phyloP scores from a whole-genome alignment of 495 filamentous ascomycete genomes.

The Opeltia flavorubescens region DNA sequence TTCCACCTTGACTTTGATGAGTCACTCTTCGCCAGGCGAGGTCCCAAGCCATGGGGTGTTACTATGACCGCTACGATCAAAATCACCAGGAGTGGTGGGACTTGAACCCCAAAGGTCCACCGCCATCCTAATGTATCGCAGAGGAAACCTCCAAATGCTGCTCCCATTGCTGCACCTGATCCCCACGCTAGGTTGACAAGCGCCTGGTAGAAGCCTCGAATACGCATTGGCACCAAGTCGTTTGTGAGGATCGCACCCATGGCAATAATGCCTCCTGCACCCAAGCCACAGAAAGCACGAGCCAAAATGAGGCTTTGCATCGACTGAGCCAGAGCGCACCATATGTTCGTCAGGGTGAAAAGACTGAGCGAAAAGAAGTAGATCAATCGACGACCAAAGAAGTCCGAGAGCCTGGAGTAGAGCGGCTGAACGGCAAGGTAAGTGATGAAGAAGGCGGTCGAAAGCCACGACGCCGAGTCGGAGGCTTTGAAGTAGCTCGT shows the following conservation, averaged over 20 bases:
- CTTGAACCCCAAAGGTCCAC: constrained; percentile 54
- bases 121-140: constrained; percentile 65
- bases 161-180: constrained; percentile 46
- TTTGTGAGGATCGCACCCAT: constrained; percentile 60
- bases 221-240: constrained; percentile 64
- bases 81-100: constrained; percentile 48
- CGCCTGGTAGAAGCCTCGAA: constrained; percentile 61
- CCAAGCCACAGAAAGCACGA: constrained; percentile 58
- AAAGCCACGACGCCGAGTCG: constrained; percentile 68
- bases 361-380: constrained; percentile 49
- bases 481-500: constrained; percentile 64
- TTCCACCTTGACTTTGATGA: constrained; percentile 25
- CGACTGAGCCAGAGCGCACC: constrained; percentile 58
- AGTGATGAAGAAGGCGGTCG: constrained; percentile 65
- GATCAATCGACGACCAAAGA: constrained; percentile 53
- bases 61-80: constrained; percentile 40
- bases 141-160: constrained; percentile 58
- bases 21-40: constrained; percentile 33
- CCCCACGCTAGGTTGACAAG: constrained; percentile 60
- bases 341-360: constrained; percentile 52
- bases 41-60: constrained; percentile 46
- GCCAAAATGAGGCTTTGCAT: constrained; percentile 63
- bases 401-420: constrained; percentile 58
- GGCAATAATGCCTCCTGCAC: constrained; percentile 58
- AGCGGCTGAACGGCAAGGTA: constrained; percentile 62